Evolutionary conservation across 108 stramenopile species (phyloP), one percentile per base, ranked within the genome.

Genomic region (Skeletonema costatum): DNA sequence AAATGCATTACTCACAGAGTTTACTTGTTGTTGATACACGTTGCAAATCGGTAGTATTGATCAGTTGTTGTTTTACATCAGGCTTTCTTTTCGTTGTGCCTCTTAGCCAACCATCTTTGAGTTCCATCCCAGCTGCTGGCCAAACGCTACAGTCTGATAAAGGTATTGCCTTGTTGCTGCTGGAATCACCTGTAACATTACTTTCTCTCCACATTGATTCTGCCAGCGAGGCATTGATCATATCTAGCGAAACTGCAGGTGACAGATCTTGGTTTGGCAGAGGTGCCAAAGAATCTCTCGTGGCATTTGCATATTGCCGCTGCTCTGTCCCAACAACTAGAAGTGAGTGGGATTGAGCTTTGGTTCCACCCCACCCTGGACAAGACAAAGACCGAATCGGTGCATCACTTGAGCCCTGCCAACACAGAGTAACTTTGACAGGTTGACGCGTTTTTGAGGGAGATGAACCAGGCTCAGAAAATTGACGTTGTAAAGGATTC

Each of bases 91-190:
- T 38, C 31, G 33, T 21, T 14, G 66, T 4, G 19, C 63, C 21
- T 38, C 59, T 19, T 42, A 56, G 33, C 75, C 81, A 82, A 5
- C 74, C 68, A 70, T 82, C 74, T 19, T 53, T 82, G 36, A 82
- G 60, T 76, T 82, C 81, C 70, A 64, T 82, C 51, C 81, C 81
- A 50, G 81, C 66, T 33, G 64, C 44, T 5, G 81, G 74, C 81
- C 81, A 82, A 35, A 82, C 74, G 50, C 70, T 68, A 66, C 69
- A 82, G 50, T 82, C 81, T 21, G 39, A 32, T 19, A 81, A 42
- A 62, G 51, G 41, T 48, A 71, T 31, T 13, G 2, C 4, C 5
- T 25, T 35, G 17, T 4, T 58, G 11, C 36, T 16, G 17, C 35
- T 64, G 16, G 12, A 2, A 36, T 39, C 70, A 6, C 41, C 60